Conservation (phyloP, 345 rosid species). For the Barbarea vulgaris region DNA sequence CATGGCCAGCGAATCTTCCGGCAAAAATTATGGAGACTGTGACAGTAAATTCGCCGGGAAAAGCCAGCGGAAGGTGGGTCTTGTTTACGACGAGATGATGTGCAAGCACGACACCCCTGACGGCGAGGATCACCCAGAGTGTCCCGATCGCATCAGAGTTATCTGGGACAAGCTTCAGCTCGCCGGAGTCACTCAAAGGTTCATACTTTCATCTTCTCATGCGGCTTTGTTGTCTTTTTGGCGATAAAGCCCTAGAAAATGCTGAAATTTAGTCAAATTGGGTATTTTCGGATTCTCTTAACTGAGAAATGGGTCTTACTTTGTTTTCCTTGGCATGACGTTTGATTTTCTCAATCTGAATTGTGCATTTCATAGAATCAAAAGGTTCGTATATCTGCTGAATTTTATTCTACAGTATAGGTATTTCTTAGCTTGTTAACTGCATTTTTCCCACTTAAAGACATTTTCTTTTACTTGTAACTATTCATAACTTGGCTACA, state of each 20-base stretch:
- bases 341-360: not conserved
- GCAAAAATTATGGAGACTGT: not conserved
- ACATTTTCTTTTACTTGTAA: not conserved
- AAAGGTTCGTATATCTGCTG: not conserved
- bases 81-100: conserved; percentile 83
- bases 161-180: conserved; percentile 77
- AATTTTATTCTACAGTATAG: not conserved
- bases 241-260: conserved; percentile 26
- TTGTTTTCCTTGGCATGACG: not conserved
- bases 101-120: conserved; percentile 73
- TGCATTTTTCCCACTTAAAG: not conserved
- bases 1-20: conserved; percentile 23
- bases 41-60: not conserved
- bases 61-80: conserved; percentile 58
- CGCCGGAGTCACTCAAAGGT: conserved; percentile 70
- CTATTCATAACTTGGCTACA: conserved; percentile 3
- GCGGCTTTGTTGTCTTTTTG: not conserved
- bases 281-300: conserved; percentile 1
- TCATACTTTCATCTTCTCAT: not conserved
- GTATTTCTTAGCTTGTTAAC: not conserved
- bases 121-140: conserved; percentile 71
- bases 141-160: conserved; percentile 69
- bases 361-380: not conserved
- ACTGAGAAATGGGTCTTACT: not conserved
- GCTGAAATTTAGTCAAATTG: conserved; percentile 15